phyloP scores from a whole-genome alignment of 2,329 filamentous ascomycete species.

The Sporothrix globosa region DNA sequence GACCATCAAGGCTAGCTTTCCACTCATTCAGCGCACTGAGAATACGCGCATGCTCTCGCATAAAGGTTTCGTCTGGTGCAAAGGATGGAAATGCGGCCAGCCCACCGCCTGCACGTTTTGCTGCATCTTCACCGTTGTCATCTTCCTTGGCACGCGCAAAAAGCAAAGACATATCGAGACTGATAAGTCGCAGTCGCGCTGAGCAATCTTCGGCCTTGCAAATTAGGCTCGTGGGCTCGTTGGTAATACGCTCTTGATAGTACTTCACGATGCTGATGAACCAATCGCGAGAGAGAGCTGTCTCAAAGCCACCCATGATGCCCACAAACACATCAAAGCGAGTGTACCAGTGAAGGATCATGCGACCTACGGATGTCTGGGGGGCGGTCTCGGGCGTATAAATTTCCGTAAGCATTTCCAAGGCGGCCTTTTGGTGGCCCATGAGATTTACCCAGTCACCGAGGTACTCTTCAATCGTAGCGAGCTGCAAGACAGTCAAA shows the following conservation, averaged over 20 bases:
- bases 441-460: slow-evolving; percentile 95
- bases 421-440: slow-evolving; percentile 88
- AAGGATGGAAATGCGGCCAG: slow-evolving; percentile 44
- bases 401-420: slow-evolving; percentile 75
- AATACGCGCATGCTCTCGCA: slow-evolving; percentile 61
- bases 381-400: slow-evolving; percentile 77
- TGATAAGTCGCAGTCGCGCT: slow-evolving; percentile 70
- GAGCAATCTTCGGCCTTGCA: slow-evolving; percentile 70
- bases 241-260: slow-evolving; percentile 60
- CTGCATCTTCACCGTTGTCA: slow-evolving; percentile 45
- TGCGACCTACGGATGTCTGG: slow-evolving; percentile 69
- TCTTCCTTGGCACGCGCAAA: slow-evolving; percentile 64
- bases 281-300: slow-evolving; percentile 77
- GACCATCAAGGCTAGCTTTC: slow-evolving; percentile 51
- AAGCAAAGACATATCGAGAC: slow-evolving; percentile 77
- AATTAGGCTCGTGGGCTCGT: slow-evolving; percentile 64
- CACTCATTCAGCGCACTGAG: slow-evolving; percentile 51
- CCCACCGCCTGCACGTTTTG: slow-evolving; percentile 50
- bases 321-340: slow-evolving; percentile 86
- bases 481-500: slow-evolving; percentile 85
- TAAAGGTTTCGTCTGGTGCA: slow-evolving; percentile 63
- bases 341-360: slow-evolving; percentile 84
- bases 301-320: slow-evolving; percentile 77
- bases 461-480: slow-evolving; percentile 94
- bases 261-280: slow-evolving; percentile 67